phyloP scores from a whole-genome alignment of 179 eudicot genomes.

The Vitellaria paradoxa region DNA sequence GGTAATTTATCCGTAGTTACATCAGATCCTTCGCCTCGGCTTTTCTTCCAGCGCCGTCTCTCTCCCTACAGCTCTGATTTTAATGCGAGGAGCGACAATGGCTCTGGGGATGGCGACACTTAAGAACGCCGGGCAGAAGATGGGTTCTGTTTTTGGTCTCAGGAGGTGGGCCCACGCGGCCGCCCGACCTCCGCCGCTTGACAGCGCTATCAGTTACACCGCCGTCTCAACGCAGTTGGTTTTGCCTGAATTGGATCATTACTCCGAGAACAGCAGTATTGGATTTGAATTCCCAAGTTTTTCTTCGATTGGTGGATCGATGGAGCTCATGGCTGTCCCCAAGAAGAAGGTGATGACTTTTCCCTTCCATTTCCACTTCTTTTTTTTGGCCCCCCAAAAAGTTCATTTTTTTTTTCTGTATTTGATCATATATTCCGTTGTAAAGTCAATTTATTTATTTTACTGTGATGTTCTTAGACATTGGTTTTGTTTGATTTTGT shows the following conservation, averaged over 20 bases:
- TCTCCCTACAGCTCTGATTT: neutral
- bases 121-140: constrained; percentile 13
- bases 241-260: constrained; percentile 38
- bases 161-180: constrained; percentile 41
- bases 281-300: constrained; percentile 33
- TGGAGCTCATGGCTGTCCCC: constrained; percentile 93
- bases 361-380: neutral
- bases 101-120: constrained; percentile 22
- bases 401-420: too few species aligned
- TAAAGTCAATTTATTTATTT: neutral
- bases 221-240: constrained; percentile 29
- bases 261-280: neutral
- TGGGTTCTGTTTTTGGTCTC: constrained; percentile 20
- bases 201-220: constrained; percentile 20
- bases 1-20: too few species aligned
- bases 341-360: constrained; percentile 50
- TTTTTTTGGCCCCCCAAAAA: neutral
- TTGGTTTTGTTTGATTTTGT: neutral
- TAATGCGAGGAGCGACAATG: constrained; percentile 15
- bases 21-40: too few species aligned
- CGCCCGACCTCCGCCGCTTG: constrained; percentile 42
- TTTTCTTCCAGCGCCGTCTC: neutral
- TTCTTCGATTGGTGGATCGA: constrained; percentile 39
- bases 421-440: too few species aligned
- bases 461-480: neutral